Evolutionary conservation across 495 filamentous ascomycete species (phyloP).

Genomic region (Podospora didyma): DNA sequence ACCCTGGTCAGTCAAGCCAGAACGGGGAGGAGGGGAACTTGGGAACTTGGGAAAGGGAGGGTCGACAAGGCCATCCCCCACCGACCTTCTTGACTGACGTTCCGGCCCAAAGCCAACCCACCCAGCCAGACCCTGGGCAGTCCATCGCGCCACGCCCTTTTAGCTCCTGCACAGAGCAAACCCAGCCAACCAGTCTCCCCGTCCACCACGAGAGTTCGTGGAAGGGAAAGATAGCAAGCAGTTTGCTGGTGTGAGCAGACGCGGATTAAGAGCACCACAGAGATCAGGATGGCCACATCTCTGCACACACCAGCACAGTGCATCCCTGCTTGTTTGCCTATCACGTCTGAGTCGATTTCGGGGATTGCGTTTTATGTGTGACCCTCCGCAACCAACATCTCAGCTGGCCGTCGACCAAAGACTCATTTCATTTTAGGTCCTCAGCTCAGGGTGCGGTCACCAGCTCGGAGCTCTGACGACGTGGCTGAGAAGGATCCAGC

Average conservation of each 20-base stretch:
- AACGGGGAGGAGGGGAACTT: too few species aligned
- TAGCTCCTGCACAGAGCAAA: neutral
- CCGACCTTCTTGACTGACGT: neutral
- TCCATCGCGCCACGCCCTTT: neutral
- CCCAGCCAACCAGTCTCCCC: too few species aligned
- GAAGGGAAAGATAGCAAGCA: neutral
- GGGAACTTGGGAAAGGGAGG: too few species aligned
- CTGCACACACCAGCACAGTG: too few species aligned
- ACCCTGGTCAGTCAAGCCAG: neutral
- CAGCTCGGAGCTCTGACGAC: conserved; percentile 9
- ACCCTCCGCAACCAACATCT: too few species aligned
- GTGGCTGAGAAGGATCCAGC: conserved; percentile 5
- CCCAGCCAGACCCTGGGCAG: too few species aligned
- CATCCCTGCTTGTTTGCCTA: too few species aligned
- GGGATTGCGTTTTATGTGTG: too few species aligned
- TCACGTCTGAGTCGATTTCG: too few species aligned
- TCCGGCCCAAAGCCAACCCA: neutral
- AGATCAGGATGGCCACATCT: neutral
- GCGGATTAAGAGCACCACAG: neutral
- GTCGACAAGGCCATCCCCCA: neutral
- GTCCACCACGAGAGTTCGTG: neutral
- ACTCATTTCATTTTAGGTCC: neutral
- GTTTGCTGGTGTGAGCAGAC: neutral
- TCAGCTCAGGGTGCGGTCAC: too few species aligned
- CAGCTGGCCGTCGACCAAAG: too few species aligned